These are phyloP conservation scores for Cordyceps cicadae DNA, from an alignment of 2,329 filamentous ascomycete species.

Conservation along the genomic window DNA sequence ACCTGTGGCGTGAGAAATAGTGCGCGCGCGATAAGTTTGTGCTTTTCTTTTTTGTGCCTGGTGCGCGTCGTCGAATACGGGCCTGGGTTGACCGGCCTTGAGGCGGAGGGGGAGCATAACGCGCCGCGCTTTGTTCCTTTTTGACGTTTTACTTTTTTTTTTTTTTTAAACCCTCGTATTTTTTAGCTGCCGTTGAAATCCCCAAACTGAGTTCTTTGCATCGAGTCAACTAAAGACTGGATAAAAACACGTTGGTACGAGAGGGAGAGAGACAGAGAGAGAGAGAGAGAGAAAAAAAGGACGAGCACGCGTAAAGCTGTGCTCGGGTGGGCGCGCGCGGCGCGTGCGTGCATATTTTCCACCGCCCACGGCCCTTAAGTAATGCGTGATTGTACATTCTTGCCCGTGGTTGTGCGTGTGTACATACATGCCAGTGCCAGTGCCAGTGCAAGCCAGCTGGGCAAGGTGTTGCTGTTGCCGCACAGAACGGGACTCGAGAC, in stretches of 20 bases:
- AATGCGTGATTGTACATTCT: neutral
- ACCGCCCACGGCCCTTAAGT: neutral
- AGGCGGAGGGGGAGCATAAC: neutral
- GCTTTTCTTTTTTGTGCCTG: neutral
- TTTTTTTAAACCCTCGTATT: neutral
- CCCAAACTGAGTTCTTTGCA: neutral
- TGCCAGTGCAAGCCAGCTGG: constrained; percentile 1
- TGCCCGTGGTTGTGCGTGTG: neutral
- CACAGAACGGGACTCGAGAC: neutral
- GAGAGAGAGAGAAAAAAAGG: neutral
- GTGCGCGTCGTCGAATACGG: neutral
- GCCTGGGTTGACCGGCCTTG: neutral
- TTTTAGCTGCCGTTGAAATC: neutral
- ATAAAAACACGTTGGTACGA: neutral
- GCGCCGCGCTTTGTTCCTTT: neutral
- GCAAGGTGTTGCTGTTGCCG: neutral
- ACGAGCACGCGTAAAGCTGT: neutral
- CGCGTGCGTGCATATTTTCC: constrained; percentile 7
- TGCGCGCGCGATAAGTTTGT: neutral
- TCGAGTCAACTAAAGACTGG: neutral
- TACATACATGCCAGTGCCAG: too few relatives aligned
- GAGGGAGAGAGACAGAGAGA: neutral
- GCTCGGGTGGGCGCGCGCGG: neutral
- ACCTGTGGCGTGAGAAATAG: neutral
- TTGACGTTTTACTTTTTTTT: neutral